Percentiles rank a stretch among this genome's conserved stretches.
phyloP scores from a whole-genome alignment of 2,329 filamentous ascomycete genomes.

The Immersiporthe knoxdaviesiana region DNA sequence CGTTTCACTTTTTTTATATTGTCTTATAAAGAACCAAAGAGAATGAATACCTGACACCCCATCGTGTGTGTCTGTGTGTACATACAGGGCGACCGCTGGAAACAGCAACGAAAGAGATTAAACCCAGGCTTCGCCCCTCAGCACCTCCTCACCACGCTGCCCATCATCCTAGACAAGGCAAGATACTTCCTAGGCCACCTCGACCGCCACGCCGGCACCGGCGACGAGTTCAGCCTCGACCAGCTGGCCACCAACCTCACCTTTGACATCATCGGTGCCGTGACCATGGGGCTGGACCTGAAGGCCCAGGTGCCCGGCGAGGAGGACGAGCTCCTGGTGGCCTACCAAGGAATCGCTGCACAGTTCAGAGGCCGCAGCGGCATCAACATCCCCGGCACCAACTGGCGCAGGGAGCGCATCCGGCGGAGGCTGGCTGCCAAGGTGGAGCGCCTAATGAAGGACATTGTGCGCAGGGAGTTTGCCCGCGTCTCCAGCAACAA shows the following conservation, averaged over 20 bases:
- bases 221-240: conserved; percentile 37
- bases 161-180: conserved; percentile 42
- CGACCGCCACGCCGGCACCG: conserved; percentile 35
- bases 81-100: conserved; percentile 39
- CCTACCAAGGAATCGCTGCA: conserved; percentile 19
- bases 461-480: conserved; percentile 19
- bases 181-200: conserved; percentile 38
- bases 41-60: neutral
- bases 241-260: conserved; percentile 39
- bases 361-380: neutral
- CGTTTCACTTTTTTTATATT: neutral
- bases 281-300: conserved; percentile 26
- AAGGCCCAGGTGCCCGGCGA: conserved; percentile 22
- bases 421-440: conserved; percentile 8
- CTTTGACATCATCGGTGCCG: conserved; percentile 43
- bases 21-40: no score
- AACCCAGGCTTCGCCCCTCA: conserved; percentile 45
- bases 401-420: conserved; percentile 15
- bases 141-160: conserved; percentile 43
- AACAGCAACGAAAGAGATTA: conserved; percentile 40
- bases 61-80: neutral
- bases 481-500: conserved; percentile 11
- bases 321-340: conserved; percentile 22
- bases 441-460: conserved; percentile 23
- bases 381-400: neutral